Evolutionary conservation across 345 rosid genomes (phyloP).

Genomic region (Durio zibethinus): DNA sequence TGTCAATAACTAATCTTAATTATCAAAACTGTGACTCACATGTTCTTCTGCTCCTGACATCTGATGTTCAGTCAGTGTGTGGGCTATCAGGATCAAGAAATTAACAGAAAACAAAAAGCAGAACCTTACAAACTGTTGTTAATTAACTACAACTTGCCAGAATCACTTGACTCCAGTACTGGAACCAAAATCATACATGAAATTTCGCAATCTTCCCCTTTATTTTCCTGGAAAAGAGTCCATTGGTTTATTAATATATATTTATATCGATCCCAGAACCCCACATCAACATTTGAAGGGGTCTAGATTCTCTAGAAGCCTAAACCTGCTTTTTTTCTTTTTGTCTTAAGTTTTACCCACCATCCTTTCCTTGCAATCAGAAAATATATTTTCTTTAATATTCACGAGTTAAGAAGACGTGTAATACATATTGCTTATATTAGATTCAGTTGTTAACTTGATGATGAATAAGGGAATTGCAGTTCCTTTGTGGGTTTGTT

Average conservation of each 20-base stretch:
- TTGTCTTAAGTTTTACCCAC: neutral
- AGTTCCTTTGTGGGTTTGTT: neutral
- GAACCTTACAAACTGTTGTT: neutral
- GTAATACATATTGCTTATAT: neutral
- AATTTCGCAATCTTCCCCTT: neutral
- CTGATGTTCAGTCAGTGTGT: neutral
- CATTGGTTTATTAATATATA: neutral
- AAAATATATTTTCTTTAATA: neutral
- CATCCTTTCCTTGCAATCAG: neutral
- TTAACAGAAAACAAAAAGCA: neutral
- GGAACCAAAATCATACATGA: neutral
- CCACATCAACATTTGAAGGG: neutral
- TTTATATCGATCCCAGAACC: neutral
- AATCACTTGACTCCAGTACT: neutral
- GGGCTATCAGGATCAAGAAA: neutral
- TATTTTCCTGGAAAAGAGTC: neutral
- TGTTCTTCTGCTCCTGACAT: neutral
- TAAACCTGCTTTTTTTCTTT: neutral
- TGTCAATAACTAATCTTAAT: neutral
- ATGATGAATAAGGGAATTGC: neutral
- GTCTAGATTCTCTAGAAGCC: neutral
- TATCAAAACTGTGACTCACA: neutral
- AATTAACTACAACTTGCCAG: neutral
- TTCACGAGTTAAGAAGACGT: neutral
- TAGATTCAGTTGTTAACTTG: neutral